phyloP scores from a whole-genome alignment of 75 land plant species.

The Adiantum capillusveneris region DNA sequence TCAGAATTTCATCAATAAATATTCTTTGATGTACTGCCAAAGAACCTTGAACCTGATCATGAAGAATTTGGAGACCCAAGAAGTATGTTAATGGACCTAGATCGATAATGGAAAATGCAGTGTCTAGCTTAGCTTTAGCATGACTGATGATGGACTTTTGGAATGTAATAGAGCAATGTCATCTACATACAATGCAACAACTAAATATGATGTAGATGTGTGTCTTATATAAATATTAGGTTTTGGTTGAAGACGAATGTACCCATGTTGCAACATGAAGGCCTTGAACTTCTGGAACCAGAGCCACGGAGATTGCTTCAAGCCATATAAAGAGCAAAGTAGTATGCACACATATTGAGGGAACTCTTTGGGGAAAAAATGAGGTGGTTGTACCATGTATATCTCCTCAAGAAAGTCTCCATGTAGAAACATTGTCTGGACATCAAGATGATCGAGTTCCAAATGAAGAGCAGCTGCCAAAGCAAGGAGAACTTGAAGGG shows the following conservation, averaged over 20 bases:
- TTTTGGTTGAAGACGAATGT: not conserved
- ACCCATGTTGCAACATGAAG: not conserved
- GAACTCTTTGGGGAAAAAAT: not conserved
- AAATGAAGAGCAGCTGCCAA: conserved; percentile 1
- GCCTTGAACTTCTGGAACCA: conserved; percentile 10
- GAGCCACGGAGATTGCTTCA: conserved; percentile 4
- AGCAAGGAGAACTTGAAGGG: not conserved
- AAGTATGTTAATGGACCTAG: not conserved
- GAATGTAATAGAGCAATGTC: not conserved
- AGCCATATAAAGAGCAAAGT: conserved; percentile 9
- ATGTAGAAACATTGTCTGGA: conserved; percentile 16
- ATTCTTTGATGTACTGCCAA: not conserved
- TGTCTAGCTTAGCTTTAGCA: not conserved
- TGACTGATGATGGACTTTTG: not conserved
- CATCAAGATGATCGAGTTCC: conserved; percentile 23
- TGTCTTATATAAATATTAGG: conserved; percentile 4
- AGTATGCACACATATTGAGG: conserved; percentile 10
- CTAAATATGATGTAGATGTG: not conserved
- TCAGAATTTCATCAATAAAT: not conserved
- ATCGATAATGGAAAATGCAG: not conserved
- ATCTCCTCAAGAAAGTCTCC: conserved; percentile 25
- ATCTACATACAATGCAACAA: not conserved
- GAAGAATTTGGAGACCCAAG: not conserved
- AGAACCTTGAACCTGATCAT: not conserved
- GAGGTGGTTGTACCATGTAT: conserved; percentile 11